phyloP scores from a whole-genome alignment of 2,329 filamentous ascomycete genomes.

The Beauveria brongniartii region DNA sequence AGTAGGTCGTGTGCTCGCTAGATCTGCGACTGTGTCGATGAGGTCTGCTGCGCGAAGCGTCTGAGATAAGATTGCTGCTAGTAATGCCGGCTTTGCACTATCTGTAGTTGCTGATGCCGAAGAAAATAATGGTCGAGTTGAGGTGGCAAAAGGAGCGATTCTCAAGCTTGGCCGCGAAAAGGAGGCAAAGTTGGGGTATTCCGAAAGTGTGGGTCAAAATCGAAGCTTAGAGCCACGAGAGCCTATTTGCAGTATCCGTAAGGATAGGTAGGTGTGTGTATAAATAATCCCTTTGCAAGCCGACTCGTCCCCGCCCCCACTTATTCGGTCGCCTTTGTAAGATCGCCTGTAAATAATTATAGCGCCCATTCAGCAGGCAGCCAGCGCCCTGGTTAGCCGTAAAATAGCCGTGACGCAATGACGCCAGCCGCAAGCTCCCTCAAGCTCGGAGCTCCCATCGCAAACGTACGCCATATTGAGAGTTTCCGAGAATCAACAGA shows the following conservation, averaged over 20 bases:
- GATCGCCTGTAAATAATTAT: too few relatives aligned
- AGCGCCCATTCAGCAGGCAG: neutral
- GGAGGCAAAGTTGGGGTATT: neutral
- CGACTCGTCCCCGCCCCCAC: too few relatives aligned
- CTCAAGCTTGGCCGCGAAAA: neutral
- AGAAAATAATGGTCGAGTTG: neutral
- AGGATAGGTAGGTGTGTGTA: too few relatives aligned
- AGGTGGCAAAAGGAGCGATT: neutral
- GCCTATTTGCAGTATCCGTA: too few relatives aligned
- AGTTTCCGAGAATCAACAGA: neutral
- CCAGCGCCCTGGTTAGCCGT: neutral
- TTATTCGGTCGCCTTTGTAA: too few relatives aligned
- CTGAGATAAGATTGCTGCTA: neutral
- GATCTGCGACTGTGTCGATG: neutral
- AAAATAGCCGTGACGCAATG: conserved; percentile 6
- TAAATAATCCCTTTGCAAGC: too few relatives aligned
- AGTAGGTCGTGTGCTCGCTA: neutral
- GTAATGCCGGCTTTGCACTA: neutral
- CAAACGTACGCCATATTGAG: neutral
- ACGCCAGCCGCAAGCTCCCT: neutral
- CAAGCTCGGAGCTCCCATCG: neutral
- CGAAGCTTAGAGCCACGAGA: neutral
- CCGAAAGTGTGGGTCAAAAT: conserved; percentile 5
- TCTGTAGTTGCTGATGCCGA: neutral
- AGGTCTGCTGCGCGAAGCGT: neutral